phyloP scores from a whole-genome alignment of 179 eudicot species.

The Spergularia azorica region DNA sequence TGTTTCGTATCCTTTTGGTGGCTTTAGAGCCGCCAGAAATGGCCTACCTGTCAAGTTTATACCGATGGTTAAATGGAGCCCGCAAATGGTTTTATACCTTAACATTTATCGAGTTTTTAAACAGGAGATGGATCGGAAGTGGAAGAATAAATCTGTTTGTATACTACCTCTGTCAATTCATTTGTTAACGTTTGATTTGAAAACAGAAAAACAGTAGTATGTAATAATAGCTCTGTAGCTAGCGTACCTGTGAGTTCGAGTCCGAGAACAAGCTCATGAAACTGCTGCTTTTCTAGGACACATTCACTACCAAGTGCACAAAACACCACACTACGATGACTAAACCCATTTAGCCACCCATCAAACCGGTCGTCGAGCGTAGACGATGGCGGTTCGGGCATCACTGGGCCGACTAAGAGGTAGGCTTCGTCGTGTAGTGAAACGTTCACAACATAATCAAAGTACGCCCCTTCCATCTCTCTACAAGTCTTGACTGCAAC shows the following conservation, averaged over 20 bases:
- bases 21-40: conserved; percentile 31
- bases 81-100: no score
- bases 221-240: no score
- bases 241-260: conserved; percentile 27
- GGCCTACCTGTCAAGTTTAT: conserved; percentile 13
- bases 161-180: no score
- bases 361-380: conserved; percentile 13
- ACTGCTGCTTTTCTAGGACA: conserved; percentile 12
- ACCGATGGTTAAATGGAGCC: neutral
- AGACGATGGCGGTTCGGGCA: conserved; percentile 12
- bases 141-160: neutral
- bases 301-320: conserved; percentile 36
- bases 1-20: conserved; percentile 22
- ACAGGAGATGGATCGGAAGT: neutral
- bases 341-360: conserved; percentile 13
- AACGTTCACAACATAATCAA: neutral
- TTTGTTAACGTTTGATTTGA: neutral
- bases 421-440: neutral
- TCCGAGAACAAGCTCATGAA: conserved; percentile 32
- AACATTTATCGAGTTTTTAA: no score
- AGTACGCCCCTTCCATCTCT: conserved; percentile 28
- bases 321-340: conserved; percentile 21
- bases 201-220: neutral
- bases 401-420: conserved; percentile 8
- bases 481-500: conserved; percentile 24